phyloP scores from a whole-genome alignment of 2,329 filamentous ascomycete species.

The Anthostomella pinea region DNA sequence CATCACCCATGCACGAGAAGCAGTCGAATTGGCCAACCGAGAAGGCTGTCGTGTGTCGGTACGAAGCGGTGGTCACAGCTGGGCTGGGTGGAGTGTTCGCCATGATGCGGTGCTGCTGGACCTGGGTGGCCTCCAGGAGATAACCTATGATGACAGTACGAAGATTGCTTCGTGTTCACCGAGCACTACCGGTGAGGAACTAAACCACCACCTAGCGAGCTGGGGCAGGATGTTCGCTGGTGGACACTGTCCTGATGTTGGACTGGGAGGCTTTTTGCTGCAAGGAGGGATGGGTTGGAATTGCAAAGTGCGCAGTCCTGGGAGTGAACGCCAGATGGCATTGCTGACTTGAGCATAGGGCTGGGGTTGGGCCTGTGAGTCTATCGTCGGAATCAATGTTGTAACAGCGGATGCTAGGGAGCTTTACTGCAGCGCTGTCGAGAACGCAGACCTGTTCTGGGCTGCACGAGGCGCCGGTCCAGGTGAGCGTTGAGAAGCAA shows the following conservation, averaged over 20 bases:
- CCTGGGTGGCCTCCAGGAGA: constrained; percentile 28
- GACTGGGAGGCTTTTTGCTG: constrained; percentile 53
- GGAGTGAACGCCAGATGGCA: neutral
- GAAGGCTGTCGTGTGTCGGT: constrained; percentile 40
- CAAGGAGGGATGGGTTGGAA: constrained; percentile 60
- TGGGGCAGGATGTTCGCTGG: constrained; percentile 48
- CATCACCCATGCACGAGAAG: constrained; percentile 35
- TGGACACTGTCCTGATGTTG: constrained; percentile 56
- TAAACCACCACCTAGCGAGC: constrained; percentile 38
- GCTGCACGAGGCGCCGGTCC: constrained; percentile 47
- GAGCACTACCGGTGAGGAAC: constrained; percentile 43
- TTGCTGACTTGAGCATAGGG: too few relatives aligned
- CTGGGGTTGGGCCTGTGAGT: constrained; percentile 55
- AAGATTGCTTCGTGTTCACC: constrained; percentile 42
- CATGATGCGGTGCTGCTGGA: constrained; percentile 44
- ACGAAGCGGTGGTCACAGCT: constrained; percentile 47
- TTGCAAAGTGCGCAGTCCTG: constrained; percentile 37
- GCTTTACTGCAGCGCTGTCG: constrained; percentile 33
- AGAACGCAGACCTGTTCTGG: constrained; percentile 48
- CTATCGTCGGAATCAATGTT: constrained; percentile 43
- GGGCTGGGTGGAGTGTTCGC: constrained; percentile 48
- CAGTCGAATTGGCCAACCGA: constrained; percentile 38
- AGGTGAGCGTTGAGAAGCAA: constrained; percentile 23
- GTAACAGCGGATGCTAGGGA: constrained; percentile 43
- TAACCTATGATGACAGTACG: constrained; percentile 39